Evolutionary conservation across 192 early-diverging fungal species (phyloP), one percentile per base, ranked within the genome.

Genomic region (Neocallimastix lanati): DNA sequence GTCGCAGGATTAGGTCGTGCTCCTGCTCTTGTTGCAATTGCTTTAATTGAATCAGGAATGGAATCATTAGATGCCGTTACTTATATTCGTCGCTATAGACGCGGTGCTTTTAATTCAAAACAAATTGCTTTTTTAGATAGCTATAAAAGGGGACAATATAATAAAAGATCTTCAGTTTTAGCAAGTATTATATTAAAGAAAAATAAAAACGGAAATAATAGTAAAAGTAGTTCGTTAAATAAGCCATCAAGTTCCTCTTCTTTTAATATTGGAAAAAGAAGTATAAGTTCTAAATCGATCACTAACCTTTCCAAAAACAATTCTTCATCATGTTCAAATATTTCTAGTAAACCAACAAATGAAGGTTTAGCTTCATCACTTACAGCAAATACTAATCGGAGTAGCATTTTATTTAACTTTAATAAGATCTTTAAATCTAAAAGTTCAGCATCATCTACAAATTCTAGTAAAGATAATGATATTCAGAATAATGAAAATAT

Each of bases 1-100:
- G 92, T 94, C 12, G 93, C 93, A 33, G 93, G 93, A 11, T 84
- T 94, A 27, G 93, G 93, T 29, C n/a, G 29, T 29, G 77, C 76
- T 11, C 90, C 90, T 18, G 85, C 93, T 13, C 77, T 93, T 30
- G 92, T 95, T 21, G 93, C 93, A 1, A 91, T 95, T 82, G 92
- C 93, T 13, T 83, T 95, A 76, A 92, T 95, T 77, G 94, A 95
- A 80, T 87, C 89, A 77, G 94, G 94, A 25, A 91, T 95, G 90
- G 82, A 86, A 6, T 87, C 92, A 28, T 84, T 94, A 36, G 93
- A 94, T 80, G 88, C 92, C 40, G 91, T 95, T 33, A 85, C 85
- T 28, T 93, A 86, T 84, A 89, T 95, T 28, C 86, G 94, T 58
- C 85, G 90, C 80, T 81, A 86, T 28, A 82, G 93, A n/a, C 88